Percentiles rank a stretch among this genome's conserved stretches.
Conservation (phyloP, 371 early-diverging fungal species). For the Amoeboaphelidium occidentale region DNA sequence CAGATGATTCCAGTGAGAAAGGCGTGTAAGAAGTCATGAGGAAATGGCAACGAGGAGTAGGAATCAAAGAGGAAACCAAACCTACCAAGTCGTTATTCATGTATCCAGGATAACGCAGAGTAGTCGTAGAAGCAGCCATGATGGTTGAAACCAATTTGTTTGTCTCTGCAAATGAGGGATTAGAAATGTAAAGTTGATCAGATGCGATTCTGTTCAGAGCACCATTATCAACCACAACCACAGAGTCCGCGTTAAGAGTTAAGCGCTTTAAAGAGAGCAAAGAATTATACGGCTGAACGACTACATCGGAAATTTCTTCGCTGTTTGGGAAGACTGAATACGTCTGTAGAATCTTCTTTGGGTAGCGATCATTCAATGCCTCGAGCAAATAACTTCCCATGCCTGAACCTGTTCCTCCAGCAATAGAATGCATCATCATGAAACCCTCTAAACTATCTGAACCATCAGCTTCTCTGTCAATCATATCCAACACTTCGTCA, state of each 20-base stretch:
- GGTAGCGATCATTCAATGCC: constrained; percentile 73
- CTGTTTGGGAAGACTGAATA: constrained; percentile 99
- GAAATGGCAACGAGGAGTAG: constrained; percentile 90
- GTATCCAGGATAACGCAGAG: constrained; percentile 95
- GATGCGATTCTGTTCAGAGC: constrained; percentile 80
- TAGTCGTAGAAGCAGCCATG: constrained; percentile 92
- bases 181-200: constrained; percentile 73
- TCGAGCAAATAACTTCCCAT: constrained; percentile 74
- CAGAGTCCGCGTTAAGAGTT: constrained; percentile 77
- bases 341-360: constrained; percentile 92
- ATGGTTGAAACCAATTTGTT: constrained; percentile 96
- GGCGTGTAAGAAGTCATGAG: constrained; percentile 94
- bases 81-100: constrained; percentile 96
- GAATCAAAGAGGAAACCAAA: constrained; percentile 79
- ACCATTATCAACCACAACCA: constrained; percentile 84
- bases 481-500: constrained; percentile 72
- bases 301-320: constrained; percentile 79
- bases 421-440: constrained; percentile 73
- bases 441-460: constrained; percentile 79
- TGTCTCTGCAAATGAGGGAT: constrained; percentile 84
- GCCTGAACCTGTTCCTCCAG: constrained; percentile 94
- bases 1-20: constrained; percentile 34
- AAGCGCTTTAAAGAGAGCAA: constrained; percentile 79
- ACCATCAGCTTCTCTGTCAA: constrained; percentile 83
- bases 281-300: constrained; percentile 99